phyloP scores from a whole-genome alignment of 1,284 basidiomycete genomes.

The Rhodotorula sp. region DNA sequence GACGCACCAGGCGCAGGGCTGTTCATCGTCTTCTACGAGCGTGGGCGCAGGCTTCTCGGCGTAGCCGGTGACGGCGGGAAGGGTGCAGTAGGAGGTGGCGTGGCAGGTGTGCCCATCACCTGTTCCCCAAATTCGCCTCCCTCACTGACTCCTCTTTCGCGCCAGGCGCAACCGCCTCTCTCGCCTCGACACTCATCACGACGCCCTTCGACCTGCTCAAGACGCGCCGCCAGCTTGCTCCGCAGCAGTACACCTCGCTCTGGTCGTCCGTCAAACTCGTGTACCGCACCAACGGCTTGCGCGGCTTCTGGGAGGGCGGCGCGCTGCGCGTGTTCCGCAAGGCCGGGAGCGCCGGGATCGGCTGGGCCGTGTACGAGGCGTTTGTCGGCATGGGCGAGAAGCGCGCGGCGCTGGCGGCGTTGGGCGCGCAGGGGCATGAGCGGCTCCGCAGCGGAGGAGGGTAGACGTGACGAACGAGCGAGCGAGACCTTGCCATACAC shows the following conservation, averaged over 20 bases:
- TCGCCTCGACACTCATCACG: constrained; percentile 45
- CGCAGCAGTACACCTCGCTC: constrained; percentile 30
- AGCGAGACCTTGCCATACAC: not conserved
- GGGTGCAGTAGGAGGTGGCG: constrained; percentile 32
- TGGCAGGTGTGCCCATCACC: constrained; percentile 23
- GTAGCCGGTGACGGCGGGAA: constrained; percentile 25
- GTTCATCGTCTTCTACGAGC: constrained; percentile 88
- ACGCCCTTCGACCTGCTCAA: constrained; percentile 49
- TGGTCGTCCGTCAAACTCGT: constrained; percentile 29
- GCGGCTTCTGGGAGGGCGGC: constrained; percentile 82
- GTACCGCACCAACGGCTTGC: constrained; percentile 31
- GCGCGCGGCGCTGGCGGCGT: not conserved
- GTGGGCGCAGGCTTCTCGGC: constrained; percentile 31
- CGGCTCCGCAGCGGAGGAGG: constrained; percentile 6
- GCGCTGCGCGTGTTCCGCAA: constrained; percentile 81
- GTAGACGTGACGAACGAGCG: not conserved
- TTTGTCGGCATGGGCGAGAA: constrained; percentile 49
- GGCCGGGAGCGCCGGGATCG: constrained; percentile 84
- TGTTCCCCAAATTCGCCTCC: no score
- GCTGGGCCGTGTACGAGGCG: constrained; percentile 89
- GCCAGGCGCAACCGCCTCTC: constrained; percentile 42
- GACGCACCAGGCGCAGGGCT: constrained; percentile 96
- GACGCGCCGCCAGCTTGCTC: constrained; percentile 44
- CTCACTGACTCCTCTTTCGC: not conserved
- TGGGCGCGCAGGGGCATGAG: not conserved